These are phyloP conservation scores for Ascochyta fabae DNA, from an alignment of 2,329 filamentous ascomycete genomes.

Conservation along the genomic window DNA sequence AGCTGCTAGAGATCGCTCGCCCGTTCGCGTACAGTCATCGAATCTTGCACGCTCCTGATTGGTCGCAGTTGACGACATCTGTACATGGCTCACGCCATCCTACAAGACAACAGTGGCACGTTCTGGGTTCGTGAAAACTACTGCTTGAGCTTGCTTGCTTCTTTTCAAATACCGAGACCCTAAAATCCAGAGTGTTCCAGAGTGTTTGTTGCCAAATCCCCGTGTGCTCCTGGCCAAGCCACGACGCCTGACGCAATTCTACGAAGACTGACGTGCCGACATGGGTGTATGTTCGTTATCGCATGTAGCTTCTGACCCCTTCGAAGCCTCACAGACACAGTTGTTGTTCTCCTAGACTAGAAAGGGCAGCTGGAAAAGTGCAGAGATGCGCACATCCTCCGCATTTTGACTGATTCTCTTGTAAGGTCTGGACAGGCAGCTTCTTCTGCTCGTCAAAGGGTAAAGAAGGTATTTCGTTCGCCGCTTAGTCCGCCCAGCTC, in stretches of 20 bases:
- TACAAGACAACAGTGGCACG: not conserved
- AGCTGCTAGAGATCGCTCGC: not conserved
- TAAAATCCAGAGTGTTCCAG: not conserved
- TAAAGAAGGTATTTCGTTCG: too few species aligned
- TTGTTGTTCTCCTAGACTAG: not conserved
- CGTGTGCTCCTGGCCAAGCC: conserved; percentile 17
- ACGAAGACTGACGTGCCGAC: conserved; percentile 25
- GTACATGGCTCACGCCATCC: conserved; percentile 10
- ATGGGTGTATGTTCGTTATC: conserved; percentile 20
- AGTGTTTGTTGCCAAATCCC: not conserved
- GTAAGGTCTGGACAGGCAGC: too few species aligned
- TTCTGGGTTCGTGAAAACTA: not conserved
- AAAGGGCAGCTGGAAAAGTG: too few species aligned
- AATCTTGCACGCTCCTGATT: not conserved
- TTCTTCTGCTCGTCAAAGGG: too few species aligned
- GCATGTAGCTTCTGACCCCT: not conserved
- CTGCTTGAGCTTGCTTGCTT: not conserved
- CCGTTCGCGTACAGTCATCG: not conserved
- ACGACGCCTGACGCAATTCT: conserved; percentile 25
- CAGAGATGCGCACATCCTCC: not conserved
- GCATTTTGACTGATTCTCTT: not conserved
- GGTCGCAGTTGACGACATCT: conserved; percentile 14
- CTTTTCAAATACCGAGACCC: not conserved
- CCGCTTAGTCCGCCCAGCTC: too few species aligned
- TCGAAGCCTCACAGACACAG: not conserved